Evolutionary conservation across 352 stramenopile genomes (phyloP), one percentile per base, ranked within the genome.

Genomic region (Phytophthora niederhauseri): DNA sequence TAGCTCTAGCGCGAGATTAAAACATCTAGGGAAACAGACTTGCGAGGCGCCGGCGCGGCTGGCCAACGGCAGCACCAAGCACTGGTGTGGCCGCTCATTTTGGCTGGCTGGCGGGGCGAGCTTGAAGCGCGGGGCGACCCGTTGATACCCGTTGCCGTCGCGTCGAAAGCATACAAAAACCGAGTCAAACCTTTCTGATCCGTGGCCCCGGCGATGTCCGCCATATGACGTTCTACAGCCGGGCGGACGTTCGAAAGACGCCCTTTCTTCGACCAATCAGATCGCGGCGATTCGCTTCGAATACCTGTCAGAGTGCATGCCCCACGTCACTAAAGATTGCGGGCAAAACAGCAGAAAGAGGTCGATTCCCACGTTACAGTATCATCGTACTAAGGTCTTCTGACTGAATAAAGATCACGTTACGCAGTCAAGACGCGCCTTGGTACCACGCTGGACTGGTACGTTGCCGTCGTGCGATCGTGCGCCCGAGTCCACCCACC

Each of bases 151-250:
- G 41, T 49, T 49, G 41, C 41, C n/a, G 41, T 49, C 15, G 41
- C 6, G 41, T 49, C 41, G 41, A 49, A 20, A 53, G 15, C 48
- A 51, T 66, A 57, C 56, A 61, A 56, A 67, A 49, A 3, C n/a
- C 58, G 59, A 59, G 43, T 68, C 17, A 41, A 54, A 20, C 12
- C 7, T 6, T 71, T 74, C 68, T 75, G 68, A 72, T 75, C 64
- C 49, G 52, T 61, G 11, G 22, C 3, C 60, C 36, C 22, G 9
- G 14, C 20, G 49, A 19, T 68, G 55, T 14, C 3, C 24, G 46
- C 11, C 57, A 67, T 49, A 26, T 53, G 58, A 45, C 34, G 36
- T 57, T 60, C 30, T 41, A 59, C 46, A 59, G 59, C 24, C 64
- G 19, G 28, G 57, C 28, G 17, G 46, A 61, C 22, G 55, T 64